Percentiles rank a stretch among this genome's conserved stretches.
Evolutionary conservation across 202 grass and related monocot genomes (phyloP).

Genomic region (Musa balbisiana): DNA sequence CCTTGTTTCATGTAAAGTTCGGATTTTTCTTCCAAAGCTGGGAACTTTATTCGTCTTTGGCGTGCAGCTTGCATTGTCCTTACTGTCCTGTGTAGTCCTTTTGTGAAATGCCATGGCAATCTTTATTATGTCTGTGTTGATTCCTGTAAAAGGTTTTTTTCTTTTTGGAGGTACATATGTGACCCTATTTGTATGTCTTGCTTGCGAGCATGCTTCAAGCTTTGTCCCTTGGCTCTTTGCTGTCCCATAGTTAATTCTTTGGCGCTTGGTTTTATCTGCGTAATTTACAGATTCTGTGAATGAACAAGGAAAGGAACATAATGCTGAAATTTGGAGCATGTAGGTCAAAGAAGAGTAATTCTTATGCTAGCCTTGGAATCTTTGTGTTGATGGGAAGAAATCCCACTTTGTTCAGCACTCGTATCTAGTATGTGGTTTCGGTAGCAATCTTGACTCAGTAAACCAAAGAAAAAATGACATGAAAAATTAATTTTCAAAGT

Average conservation of each 20-base stretch:
- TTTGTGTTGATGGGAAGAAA: neutral
- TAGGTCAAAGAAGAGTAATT: neutral
- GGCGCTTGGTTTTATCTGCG: too few species aligned
- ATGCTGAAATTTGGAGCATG: neutral
- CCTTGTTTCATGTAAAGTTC: neutral
- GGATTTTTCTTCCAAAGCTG: neutral
- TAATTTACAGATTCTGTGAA: neutral
- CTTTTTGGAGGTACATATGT: neutral
- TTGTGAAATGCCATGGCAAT: too few species aligned
- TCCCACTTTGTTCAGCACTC: neutral
- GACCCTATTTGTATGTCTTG: neutral
- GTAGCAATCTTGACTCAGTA: neutral
- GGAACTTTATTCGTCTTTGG: neutral
- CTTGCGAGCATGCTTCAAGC: neutral
- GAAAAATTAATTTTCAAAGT: too few species aligned
- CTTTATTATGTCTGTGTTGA: too few species aligned
- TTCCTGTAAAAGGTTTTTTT: too few species aligned
- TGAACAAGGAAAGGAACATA: neutral
- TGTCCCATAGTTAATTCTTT: too few species aligned
- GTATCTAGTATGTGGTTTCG: neutral
- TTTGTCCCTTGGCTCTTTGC: too few species aligned
- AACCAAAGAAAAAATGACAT: too few species aligned
- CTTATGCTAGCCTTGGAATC: neutral
- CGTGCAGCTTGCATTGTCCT: too few species aligned
- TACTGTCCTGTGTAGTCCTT: neutral